Percentiles rank a stretch among this genome's conserved stretches.
These are phyloP conservation scores for Sporothrix humicola DNA, from an alignment of 2,329 filamentous ascomycete species.

Conservation along the genomic window DNA sequence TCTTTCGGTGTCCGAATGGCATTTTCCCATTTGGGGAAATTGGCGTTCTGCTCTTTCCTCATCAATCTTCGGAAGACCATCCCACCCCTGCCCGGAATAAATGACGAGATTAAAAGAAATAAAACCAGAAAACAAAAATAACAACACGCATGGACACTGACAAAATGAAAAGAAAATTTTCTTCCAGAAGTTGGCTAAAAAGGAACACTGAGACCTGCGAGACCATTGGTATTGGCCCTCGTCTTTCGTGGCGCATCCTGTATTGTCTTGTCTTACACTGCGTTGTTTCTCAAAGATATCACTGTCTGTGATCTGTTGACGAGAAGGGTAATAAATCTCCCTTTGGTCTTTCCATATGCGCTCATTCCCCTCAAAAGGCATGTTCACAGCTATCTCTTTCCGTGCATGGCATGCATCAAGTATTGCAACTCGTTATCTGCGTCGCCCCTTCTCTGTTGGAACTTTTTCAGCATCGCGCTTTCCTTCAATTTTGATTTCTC, in stretches of 20 bases:
- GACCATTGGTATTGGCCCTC: neutral
- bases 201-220: neutral
- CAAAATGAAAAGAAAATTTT: neutral
- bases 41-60: constrained; percentile 29
- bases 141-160: neutral
- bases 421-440: neutral
- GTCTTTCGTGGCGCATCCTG: neutral
- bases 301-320: neutral
- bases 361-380: neutral
- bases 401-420: neutral
- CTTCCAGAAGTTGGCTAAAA: neutral
- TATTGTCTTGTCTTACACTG: constrained; percentile 9
- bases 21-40: constrained; percentile 36
- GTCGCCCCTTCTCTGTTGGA: constrained; percentile 4
- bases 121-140: neutral
- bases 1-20: constrained; percentile 33
- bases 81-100: constrained; percentile 10
- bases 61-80: neutral
- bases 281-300: constrained; percentile 6
- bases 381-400: neutral
- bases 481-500: neutral
- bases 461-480: neutral
- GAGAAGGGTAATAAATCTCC: constrained; percentile 3
- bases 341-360: neutral
- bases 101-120: constrained; percentile 16